These are phyloP conservation scores for Hypoxylon sp. DNA, from an alignment of 2,329 filamentous ascomycete genomes.

Conservation along the genomic window DNA sequence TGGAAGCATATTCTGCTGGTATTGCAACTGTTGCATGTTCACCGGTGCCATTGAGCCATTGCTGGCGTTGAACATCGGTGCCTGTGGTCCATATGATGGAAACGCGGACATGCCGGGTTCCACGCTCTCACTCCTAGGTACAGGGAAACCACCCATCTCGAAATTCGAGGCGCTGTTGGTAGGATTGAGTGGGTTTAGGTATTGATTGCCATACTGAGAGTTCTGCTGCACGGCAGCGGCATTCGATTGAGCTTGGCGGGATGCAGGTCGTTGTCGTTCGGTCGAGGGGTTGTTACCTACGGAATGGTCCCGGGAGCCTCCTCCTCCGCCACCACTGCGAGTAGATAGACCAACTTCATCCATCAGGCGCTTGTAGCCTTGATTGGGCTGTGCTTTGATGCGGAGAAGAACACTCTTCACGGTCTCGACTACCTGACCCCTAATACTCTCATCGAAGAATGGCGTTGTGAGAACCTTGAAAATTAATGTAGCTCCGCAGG, in stretches of 20 bases:
- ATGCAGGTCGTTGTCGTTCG: conserved; percentile 69
- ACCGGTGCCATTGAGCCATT: conserved; percentile 64
- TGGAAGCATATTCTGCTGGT: conserved; percentile 71
- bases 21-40: conserved; percentile 70
- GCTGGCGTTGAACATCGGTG: conserved; percentile 65
- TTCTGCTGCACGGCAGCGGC: conserved; percentile 55
- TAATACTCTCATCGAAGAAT: conserved; percentile 94
- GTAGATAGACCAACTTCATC: conserved; percentile 95
- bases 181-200: conserved; percentile 66
- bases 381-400: conserved; percentile 92
- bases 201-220: conserved; percentile 63
- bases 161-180: conserved; percentile 60
- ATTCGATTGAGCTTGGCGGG: conserved; percentile 65
- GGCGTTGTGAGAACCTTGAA: conserved; percentile 99
- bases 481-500: conserved; percentile 93
- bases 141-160: conserved; percentile 65
- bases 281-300: conserved; percentile 62
- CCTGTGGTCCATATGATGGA: conserved; percentile 65
- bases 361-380: conserved; percentile 99
- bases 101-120: conserved; percentile 67
- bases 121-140: conserved; percentile 67
- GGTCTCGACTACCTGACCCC: conserved; percentile 89
- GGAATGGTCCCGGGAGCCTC: conserved; percentile 62
- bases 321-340: conserved; percentile 61
- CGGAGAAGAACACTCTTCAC: conserved; percentile 89